Evolutionary conservation across 2,329 filamentous ascomycete genomes (phyloP).

Genomic region (Chrysoporthe puriensis): DNA sequence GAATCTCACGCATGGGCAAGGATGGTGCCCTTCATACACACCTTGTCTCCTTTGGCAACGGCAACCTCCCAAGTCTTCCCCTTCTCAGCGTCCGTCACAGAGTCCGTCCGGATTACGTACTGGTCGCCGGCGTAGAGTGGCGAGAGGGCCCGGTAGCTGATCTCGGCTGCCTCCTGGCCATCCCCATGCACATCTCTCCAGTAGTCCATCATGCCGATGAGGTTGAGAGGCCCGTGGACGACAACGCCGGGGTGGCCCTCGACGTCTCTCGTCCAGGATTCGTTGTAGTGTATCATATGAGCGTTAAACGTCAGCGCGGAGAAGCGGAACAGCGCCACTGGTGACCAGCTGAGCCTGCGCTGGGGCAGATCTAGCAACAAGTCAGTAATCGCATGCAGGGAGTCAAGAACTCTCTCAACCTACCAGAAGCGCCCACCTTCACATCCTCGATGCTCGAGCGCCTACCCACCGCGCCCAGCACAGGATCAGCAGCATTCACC

Average conservation of each 20-base stretch:
- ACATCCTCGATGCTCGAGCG: slow-evolving; percentile 22
- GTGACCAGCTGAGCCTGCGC: slow-evolving; percentile 47
- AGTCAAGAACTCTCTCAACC: neutral
- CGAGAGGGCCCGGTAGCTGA: slow-evolving; percentile 71
- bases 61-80: slow-evolving; percentile 46
- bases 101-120: slow-evolving; percentile 62
- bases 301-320: slow-evolving; percentile 85
- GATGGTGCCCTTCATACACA: slow-evolving; percentile 44
- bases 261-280: slow-evolving; percentile 62
- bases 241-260: slow-evolving; percentile 74
- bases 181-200: slow-evolving; percentile 56
- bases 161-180: slow-evolving; percentile 42
- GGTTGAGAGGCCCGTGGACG: slow-evolving; percentile 79
- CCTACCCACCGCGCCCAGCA: neutral
- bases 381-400: slow-evolving; percentile 14
- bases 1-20: neutral
- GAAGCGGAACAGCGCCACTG: slow-evolving; percentile 72
- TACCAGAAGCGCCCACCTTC: slow-evolving; percentile 14
- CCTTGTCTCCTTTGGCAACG: slow-evolving; percentile 46
- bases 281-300: slow-evolving; percentile 83
- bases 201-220: slow-evolving; percentile 73
- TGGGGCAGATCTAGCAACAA: neutral
- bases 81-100: slow-evolving; percentile 41
- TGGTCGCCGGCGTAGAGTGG: slow-evolving; percentile 72
- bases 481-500: neutral